Base-by-base conservation (phyloP, 106 monocot genomes). In the Dioscorea dumetorum region DNA sequence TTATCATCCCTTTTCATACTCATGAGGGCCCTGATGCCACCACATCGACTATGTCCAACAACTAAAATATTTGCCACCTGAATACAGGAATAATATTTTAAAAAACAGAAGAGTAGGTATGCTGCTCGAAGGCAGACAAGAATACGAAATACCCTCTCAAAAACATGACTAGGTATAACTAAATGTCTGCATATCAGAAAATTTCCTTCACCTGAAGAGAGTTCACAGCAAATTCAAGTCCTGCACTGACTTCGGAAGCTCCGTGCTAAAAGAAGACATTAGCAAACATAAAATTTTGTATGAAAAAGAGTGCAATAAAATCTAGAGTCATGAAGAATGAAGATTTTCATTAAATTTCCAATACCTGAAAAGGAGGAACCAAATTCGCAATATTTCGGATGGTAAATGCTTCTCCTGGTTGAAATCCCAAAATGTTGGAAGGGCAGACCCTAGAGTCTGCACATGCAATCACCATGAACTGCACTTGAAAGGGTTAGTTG, bases 381-480 rank as follows among this genome's bases (percentile, higher is more conserved):
- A 97, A 82, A 78, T 97, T 97, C 70, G 91, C 97, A 35, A 97
- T 74, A 75, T 97, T 97, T 20, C 97, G 75, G 7, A 97, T 76
- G 13, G 86, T 97, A 70, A 97, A 97, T 32, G 97, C 89, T 92
- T 97, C 97, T 61, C 97, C 97, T 52, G 91, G 88, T 73, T 91
- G 80, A 73, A 97, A 78, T 20, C 97, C 97, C 76, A 97, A 82
- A 63, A 92, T 74, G 58, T 31, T 78, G 17, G 91, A 82, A 68
- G 97, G 97, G 58, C 97, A 97, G 71, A 97, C 97, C 79, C 97
- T 88, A 15, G 97, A 97, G 77, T 97, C 97, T 61, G 84, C 88
- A 78, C 97, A 97, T 70, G 97, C 91, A 86, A 97, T 77, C 22
- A 97, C 91, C 88, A 92, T 84, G 70, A 91, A 97, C 97, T 97